Conservation (phyloP, 768 basidiomycete species). For the Pleurotus ostreatus region DNA sequence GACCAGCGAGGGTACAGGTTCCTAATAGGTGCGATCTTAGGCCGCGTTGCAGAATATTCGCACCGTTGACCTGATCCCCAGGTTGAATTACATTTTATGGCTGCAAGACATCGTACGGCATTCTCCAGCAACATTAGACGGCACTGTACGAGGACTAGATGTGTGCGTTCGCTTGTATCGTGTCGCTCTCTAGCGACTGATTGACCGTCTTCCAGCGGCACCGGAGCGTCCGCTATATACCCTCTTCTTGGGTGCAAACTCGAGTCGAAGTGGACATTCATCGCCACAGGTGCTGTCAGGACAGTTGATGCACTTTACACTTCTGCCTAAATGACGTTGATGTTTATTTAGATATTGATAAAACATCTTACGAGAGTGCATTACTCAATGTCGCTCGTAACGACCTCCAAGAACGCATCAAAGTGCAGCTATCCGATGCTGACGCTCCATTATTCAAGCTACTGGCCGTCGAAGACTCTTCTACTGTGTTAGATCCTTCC, state of each 20-base stretch:
- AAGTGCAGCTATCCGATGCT: conserved; percentile 33
- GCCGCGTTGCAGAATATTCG: not conserved
- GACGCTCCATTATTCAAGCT: conserved; percentile 45
- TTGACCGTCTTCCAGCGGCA: conserved; percentile 54
- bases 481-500: no score
- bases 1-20: conserved; percentile 36
- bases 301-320: no score
- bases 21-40: conserved; percentile 58
- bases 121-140: conserved; percentile 15
- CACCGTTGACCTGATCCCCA: conserved; percentile 20
- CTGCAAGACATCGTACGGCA: conserved; percentile 62
- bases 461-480: conserved; percentile 17
- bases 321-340: not conserved
- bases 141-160: conserved; percentile 53
- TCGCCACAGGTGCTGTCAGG: conserved; percentile 57
- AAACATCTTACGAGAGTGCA: conserved; percentile 53
- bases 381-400: conserved; percentile 56
- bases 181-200: not conserved
- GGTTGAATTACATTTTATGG: conserved; percentile 88
- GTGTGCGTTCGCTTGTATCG: conserved; percentile 45
- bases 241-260: conserved; percentile 66
- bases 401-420: conserved; percentile 45
- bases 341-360: conserved; percentile 61
- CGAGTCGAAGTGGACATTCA: conserved; percentile 50
- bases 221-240: conserved; percentile 89